A percentile compares a stretch with the other conserved stretches of the same genome.
Conservation (phyloP, 2,329 filamentous ascomycete species). For the Westerdykella sp. region DNA sequence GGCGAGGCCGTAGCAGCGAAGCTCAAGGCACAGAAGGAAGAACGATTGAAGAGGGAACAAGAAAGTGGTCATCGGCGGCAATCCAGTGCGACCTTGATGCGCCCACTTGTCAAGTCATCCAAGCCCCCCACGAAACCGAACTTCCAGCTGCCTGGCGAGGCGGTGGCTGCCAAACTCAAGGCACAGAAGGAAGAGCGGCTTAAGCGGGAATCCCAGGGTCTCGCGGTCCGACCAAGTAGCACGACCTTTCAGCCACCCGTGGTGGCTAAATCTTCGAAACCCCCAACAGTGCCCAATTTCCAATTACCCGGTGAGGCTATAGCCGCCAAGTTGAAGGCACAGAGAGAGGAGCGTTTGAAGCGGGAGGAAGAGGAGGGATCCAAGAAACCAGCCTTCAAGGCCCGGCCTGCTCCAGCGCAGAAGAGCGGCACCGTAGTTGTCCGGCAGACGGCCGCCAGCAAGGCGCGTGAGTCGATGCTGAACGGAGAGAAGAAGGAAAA, state of each 20-base stretch:
- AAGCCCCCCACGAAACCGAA: slow-evolving; percentile 19
- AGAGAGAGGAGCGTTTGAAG: slow-evolving; percentile 28
- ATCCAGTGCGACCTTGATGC: neutral
- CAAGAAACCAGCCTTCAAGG: slow-evolving; percentile 42
- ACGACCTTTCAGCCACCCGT: slow-evolving; percentile 27
- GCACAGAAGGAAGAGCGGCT: slow-evolving; percentile 29
- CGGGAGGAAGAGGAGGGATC: slow-evolving; percentile 25
- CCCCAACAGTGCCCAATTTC: slow-evolving; percentile 47
- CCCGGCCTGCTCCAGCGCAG: slow-evolving; percentile 38
- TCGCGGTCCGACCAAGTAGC: slow-evolving; percentile 38
- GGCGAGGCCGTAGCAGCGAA: slow-evolving; percentile 50
- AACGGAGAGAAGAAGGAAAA: slow-evolving; percentile 10
- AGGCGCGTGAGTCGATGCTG: slow-evolving; percentile 38
- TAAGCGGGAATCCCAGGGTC: slow-evolving; percentile 21
- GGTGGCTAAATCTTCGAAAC: slow-evolving; percentile 42
- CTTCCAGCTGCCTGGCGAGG: slow-evolving; percentile 51
- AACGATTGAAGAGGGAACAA: slow-evolving; percentile 42
- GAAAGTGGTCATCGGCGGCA: slow-evolving; percentile 23
- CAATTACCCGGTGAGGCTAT: slow-evolving; percentile 50
- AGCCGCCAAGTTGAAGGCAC: slow-evolving; percentile 31
- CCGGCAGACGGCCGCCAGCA: slow-evolving; percentile 44
- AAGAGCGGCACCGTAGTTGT: slow-evolving; percentile 32
- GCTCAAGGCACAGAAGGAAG: slow-evolving; percentile 47
- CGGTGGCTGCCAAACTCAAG: slow-evolving; percentile 37
- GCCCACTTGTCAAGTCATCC: neutral